Base-by-base conservation (phyloP, 441 rosid genomes). In the Croton setiger region DNA sequence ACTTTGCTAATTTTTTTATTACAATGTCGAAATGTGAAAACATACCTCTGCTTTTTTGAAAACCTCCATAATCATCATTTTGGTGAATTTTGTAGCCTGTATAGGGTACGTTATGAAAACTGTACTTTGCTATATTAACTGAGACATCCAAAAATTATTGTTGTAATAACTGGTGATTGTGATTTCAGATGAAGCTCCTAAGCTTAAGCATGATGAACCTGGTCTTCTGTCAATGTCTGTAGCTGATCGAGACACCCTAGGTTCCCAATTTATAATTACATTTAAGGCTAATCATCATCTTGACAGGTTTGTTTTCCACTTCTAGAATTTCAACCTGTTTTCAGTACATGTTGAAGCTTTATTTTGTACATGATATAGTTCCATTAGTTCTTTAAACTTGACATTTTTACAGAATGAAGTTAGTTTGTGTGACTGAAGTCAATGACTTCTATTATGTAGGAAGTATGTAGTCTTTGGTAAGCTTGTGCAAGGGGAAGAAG, bases 181-280 rank as follows among this genome's bases (percentile, higher is more conserved):
- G 64, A 54, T 75, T 80, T 68, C 88, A 94, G 99, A 92, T 68
- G 99, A 94, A 78, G 66, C 85, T 37, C 96, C 99, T 3, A 85
- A 67, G 80, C 78, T 90, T 66, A 92, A 84, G 85, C 99, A 94
- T 82, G 91, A 92, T 37, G 87, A 72, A 68, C 80, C 87, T 43
- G 98, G 99, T 74, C 89, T 94, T 73, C 79, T 94, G 62, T 87
- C 98, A 12, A 90, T 92, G 99, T 51, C 95, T 56, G 74, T 90
- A 65, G 79, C 91, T 69, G 88, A 87, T 71, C 98, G 98, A 39
- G 96, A 92, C 73, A 76, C 80, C 60, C 66, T 88, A 36, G 99
- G 99, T 51, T 94, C 99, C 71, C 97, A 92, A 43, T 94, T 94
- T 76, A 76, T 79, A 41, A 74, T 94, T 41, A 94, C 98, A 55